These are phyloP conservation scores for Cocos nucifera DNA, from an alignment of 176 grass and related monocot genomes.

Conservation along the genomic window DNA sequence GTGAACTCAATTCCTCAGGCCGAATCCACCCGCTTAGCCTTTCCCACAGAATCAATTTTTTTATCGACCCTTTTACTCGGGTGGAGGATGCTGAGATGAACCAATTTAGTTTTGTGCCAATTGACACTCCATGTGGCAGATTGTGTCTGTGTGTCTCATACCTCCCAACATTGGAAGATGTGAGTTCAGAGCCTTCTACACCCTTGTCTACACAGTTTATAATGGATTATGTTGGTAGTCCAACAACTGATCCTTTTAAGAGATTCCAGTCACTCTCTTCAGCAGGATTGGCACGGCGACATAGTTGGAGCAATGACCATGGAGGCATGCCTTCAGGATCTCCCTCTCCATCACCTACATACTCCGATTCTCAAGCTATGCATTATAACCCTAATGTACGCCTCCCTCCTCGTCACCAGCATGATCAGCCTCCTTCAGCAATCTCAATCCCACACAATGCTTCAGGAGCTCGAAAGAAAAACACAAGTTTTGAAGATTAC, in stretches of 20 bases:
- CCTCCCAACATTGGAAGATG: conserved; percentile 44
- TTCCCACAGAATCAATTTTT: conserved; percentile 68
- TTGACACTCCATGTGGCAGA: conserved; percentile 56
- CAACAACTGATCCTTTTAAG: conserved; percentile 54
- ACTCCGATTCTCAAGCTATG: conserved; percentile 16
- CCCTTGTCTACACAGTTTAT: conserved; percentile 53
- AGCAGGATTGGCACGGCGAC: conserved; percentile 36
- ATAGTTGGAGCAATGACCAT: conserved; percentile 64
- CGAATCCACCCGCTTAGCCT: conserved; percentile 53
- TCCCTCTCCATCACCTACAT: conserved; percentile 24
- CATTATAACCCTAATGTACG: not conserved
- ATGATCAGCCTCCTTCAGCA: conserved; percentile 21
- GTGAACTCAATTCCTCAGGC: conserved; percentile 58
- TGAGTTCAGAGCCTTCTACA: conserved; percentile 27
- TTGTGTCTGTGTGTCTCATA: conserved; percentile 72
- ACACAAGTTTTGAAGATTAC: conserved; percentile 31
- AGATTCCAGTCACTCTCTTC: conserved; percentile 54
- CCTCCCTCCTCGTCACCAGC: conserved; percentile 1
- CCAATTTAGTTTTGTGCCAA: conserved; percentile 54
- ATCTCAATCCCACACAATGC: conserved; percentile 22
- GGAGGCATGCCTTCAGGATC: conserved; percentile 26
- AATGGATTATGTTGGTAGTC: conserved; percentile 72
- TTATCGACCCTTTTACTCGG: conserved; percentile 51
- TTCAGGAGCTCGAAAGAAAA: conserved; percentile 26
- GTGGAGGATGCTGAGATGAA: conserved; percentile 65